Evolutionary conservation across 768 basidiomycete species (phyloP).

Genomic region (Kwoniella dendrophila): DNA sequence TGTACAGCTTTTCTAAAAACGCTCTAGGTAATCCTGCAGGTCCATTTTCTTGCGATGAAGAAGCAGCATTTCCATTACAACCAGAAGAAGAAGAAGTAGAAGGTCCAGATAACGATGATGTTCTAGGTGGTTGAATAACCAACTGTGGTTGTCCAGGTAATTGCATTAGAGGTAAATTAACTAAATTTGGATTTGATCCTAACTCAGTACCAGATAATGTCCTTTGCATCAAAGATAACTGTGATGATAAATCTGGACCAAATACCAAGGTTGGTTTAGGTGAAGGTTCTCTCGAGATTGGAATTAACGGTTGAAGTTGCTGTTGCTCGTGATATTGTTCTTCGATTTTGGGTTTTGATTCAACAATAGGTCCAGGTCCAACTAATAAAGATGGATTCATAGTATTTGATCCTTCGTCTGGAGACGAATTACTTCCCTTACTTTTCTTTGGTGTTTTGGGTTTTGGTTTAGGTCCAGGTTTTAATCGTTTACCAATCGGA

Average conservation of each 20-base stretch:
- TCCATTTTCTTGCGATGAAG: no score
- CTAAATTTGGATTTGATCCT: neutral
- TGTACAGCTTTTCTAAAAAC: conserved; percentile 55
- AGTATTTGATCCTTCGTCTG: conserved; percentile 6
- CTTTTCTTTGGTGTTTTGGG: conserved; percentile 47
- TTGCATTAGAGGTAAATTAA: conserved; percentile 24
- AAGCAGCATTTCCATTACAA: neutral
- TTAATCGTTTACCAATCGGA: conserved; percentile 45
- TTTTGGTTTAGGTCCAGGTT: conserved; percentile 56
- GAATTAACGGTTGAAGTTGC: conserved; percentile 8
- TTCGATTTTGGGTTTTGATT: conserved; percentile 11
- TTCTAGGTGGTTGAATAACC: conserved; percentile 21
- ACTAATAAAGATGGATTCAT: conserved; percentile 14
- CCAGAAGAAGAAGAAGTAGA: neutral
- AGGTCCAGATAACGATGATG: neutral
- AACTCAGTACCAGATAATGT: conserved; percentile 28
- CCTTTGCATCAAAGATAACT: conserved; percentile 29
- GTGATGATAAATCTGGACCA: conserved; percentile 29
- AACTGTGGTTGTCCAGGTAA: conserved; percentile 29
- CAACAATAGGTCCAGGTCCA: conserved; percentile 16
- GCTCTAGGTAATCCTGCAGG: conserved; percentile 41
- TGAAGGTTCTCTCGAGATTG: conserved; percentile 12
- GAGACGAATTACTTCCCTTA: conserved; percentile 10
- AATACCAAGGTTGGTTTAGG: conserved; percentile 21
- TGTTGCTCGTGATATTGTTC: no score